Base-by-base conservation (phyloP, 2,329 filamentous ascomycete species). In the Mycosphaerelloides madeirae region DNA sequence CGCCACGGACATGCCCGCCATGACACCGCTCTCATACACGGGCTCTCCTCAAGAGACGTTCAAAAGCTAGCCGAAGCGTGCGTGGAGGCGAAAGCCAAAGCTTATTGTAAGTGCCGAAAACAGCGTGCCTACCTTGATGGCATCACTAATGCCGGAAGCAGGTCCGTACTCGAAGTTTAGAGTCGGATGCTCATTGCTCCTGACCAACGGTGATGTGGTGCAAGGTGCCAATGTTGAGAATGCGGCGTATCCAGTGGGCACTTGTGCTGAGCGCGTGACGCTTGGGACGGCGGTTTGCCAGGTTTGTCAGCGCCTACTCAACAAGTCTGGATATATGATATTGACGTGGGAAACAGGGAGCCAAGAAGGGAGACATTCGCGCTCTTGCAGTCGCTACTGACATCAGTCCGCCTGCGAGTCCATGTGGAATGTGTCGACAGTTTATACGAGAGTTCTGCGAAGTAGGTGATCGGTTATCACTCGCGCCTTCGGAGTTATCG, bases 381-480 rank as follows among this genome's bases (percentile, higher is more conserved):
- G 91, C 90, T 15, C 68, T 98, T 16, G 91, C 86, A 13, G 89
- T 98, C 3, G 79, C 86, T 6, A 94, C 90, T 5, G 86, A 96
- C 63, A 84, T 65, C 40, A 58, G 49, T 25, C 62, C 63, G 7
- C 64, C 65, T 2, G 62, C 62, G 2, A 70, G 65, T 34, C 93
- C 93, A 0, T 98, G 93, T 64, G 93, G 93, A 43, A 96, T 95
- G 89, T 97, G 91, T 66, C 77, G 91, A 58, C 91, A 96, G 65
- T 95, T 91, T 47, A 59, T 76, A 39, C 49, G 72, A 22, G 73
- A 76, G 58, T 76, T 76, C 38, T 65, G 71, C 48, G 65, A 65
- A 46, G 60, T 71, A 38, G 28, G 41, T 20, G n/a, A 15, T 9
- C 38, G 2, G 20, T 11, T 36, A 25, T 32, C 9, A 6, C 22